Evolutionary conservation across 257 asterid genomes (phyloP), one percentile per base, ranked within the genome.

Genomic region (Eustoma russellianum): DNA sequence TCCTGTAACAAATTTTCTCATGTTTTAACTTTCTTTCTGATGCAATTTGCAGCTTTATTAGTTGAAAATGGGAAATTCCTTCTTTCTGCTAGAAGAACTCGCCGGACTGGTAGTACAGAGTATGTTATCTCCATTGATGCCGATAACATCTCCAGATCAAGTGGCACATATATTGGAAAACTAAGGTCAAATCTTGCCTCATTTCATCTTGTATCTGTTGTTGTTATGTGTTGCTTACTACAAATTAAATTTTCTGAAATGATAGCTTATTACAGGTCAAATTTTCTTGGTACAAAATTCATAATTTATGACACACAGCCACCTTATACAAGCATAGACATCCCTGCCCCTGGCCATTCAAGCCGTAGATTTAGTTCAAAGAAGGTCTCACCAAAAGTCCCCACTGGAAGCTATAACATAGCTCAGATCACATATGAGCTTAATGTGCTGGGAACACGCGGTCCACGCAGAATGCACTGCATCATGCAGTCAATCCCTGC

Each of bases 51-150:
- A 86, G 96, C 95, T 73, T 65, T 86, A 85, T 70, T 86, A 28
- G 95, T 83, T 56, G 98, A 90, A 73, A 86, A 86, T 55, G 98
- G 98, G 47, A 90, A 90, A 74, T 90, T 90, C 72, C 96, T 90
- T 64, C 98, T 90, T 73, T 86, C 95, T 49, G 96, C 98, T 35
- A 90, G 86, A 75, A 74, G 98, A 72, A 86, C 95, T 12, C 92
- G 96, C 41, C 71, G 96, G 59, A 90, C 98, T 52, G 86, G 96
- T 16, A 83, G 88, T 77, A 90, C 96, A 1, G 98, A 90, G 75
- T 90, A 90, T 69, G 80, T 90, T 33, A 83, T 90, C 83, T 90
- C 98, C 13, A 90, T 84, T 87, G 88, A 86, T 38, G 95, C 93
- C 16, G 95, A 83, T 61, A 77, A 86, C 60, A 86, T 90, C 61